Evolutionary conservation across 2,329 filamentous ascomycete species (phyloP), one percentile per base, ranked within the genome.

Genomic region (Microcyclospora tardicrescens): DNA sequence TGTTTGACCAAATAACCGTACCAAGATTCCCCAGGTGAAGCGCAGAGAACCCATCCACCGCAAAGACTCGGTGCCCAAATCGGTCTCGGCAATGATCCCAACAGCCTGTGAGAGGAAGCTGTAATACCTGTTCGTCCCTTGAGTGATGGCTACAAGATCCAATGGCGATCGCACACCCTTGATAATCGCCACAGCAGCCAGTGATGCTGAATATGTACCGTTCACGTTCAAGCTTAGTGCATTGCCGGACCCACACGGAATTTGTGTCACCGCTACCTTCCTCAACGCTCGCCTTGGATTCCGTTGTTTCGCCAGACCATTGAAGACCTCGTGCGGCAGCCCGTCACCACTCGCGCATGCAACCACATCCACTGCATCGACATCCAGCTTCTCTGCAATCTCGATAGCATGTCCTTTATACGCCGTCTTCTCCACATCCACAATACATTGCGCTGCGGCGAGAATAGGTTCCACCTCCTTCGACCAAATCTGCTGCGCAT

Each of bases 221-320:
- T 84, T 85, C 34, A 93, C 64, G 59, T 95, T 96, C 65, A 81
- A 79, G 45, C 84, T 83, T 77, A 96, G 82, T 15, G 84, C 91
- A 59, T 98, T 98, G 5, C 91, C 91, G 36, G 84, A 91, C 11
- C 91, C 91, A 55, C 87, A 93, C 1, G 91, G 91, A 28, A 98
- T 71, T 55, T 94, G 84, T 15, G 79, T 80, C 2, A 98, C 77
- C 1, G 91, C 84, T 11, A 96, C 64, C 52, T 79, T 82, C 15
- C 69, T 65, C 43, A 98, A 64, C 0, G 89, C 91, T 39, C 72
- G 72, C 27, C 70, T 67, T 14, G 86, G 86, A 61, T 95, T 16
- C 4, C 71, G 56, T 30, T 85, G 78, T 61, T 77, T 80, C 11
- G 75, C 86, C 27, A 98, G 65, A 0, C 91, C 91, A 56, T 98